Evolutionary conservation across 148 eudicot genomes (phyloP).

Genomic region (Fagopyrum esculentum): DNA sequence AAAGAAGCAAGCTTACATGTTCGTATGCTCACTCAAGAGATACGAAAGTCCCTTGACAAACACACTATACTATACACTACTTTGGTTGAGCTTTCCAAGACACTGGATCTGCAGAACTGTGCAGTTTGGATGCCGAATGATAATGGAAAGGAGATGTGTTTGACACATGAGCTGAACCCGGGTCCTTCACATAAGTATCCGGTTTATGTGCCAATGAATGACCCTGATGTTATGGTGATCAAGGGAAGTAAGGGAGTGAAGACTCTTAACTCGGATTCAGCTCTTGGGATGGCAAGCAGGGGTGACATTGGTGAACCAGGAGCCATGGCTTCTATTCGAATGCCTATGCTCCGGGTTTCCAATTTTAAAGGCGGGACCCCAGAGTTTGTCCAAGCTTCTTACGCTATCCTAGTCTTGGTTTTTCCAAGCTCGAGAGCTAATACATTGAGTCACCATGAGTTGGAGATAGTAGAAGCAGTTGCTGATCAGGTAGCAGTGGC

Average conservation of each 20-base stretch:
- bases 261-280: constrained; percentile 47
- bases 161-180: constrained; percentile 53
- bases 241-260: constrained; percentile 46
- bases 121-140: constrained; percentile 94
- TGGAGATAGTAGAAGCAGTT: constrained; percentile 72
- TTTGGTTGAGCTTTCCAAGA: constrained; percentile 74
- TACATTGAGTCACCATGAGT: constrained; percentile 53
- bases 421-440: constrained; percentile 41
- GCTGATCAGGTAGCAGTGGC: constrained; percentile 98
- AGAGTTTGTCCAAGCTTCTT: constrained; percentile 52
- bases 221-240: constrained; percentile 51
- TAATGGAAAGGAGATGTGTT: constrained; percentile 43
- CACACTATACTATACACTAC: constrained; percentile 75
- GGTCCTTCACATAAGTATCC: constrained; percentile 19
- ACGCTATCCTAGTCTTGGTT: constrained; percentile 74
- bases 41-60: constrained; percentile 76
- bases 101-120: constrained; percentile 69
- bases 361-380: constrained; percentile 90
- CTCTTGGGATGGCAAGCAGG: constrained; percentile 47
- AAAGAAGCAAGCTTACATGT: constrained; percentile 82
- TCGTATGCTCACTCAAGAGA: constrained; percentile 90
- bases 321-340: constrained; percentile 68
- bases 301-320: constrained; percentile 48
- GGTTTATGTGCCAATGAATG: constrained; percentile 37
- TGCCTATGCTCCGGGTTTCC: constrained; percentile 74